Percentiles rank a stretch among this genome's conserved stretches.
These are phyloP conservation scores for Neolecta irregularis DNA, from an alignment of 1,139 yeast genomes.

Conservation along the genomic window DNA sequence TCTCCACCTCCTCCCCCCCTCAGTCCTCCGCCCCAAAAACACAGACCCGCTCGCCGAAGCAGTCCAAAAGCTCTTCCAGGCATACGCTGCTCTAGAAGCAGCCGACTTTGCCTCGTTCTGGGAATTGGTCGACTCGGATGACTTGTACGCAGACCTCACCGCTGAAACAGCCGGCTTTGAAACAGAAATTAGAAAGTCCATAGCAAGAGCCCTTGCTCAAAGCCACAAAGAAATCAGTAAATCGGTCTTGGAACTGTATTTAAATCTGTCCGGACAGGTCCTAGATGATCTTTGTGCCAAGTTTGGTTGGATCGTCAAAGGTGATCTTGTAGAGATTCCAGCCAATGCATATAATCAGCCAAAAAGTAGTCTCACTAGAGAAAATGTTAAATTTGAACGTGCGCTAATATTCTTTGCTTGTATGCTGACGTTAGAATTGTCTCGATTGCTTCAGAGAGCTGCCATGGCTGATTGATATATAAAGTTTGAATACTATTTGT, in stretches of 20 bases:
- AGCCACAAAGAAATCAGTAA: constrained; percentile 19
- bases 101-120: constrained; percentile 28
- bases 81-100: constrained; percentile 26
- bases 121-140: constrained; percentile 24
- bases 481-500: too few species aligned
- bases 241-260: constrained; percentile 23
- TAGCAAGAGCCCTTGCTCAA: constrained; percentile 21
- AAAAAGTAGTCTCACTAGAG: too few species aligned
- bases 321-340: too few species aligned
- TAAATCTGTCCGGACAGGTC: too few species aligned
- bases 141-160: constrained; percentile 25
- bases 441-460: too few species aligned
- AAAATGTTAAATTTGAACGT: too few species aligned
- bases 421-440: too few species aligned
- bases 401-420: too few species aligned
- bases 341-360: too few species aligned
- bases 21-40: constrained; percentile 21
- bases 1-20: constrained; percentile 32
- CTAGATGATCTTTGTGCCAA: too few species aligned
- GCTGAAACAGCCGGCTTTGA: constrained; percentile 26
- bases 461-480: too few species aligned
- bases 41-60: constrained; percentile 23
- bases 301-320: too few species aligned
- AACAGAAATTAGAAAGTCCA: constrained; percentile 23
- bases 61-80: constrained; percentile 26